Evolutionary conservation across 805 yeast genomes (phyloP).

Genomic region (Nakazawaea ishiwadae): DNA sequence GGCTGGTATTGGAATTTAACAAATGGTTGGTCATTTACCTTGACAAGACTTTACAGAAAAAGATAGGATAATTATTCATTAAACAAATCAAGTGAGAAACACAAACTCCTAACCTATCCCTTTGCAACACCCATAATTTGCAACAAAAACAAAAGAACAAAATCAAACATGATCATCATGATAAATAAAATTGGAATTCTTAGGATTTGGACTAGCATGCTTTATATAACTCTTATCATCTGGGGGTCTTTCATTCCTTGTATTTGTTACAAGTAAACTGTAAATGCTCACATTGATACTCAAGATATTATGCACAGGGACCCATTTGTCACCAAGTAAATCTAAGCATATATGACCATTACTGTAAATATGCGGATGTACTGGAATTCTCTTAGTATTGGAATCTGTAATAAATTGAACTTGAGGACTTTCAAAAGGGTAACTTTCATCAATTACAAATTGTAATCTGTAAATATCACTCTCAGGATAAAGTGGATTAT

Average conservation of each 20-base stretch:
- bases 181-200: conserved; percentile 42
- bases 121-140: background rate
- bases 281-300: conserved; percentile 54
- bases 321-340: conserved; percentile 61
- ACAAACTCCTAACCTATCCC: too few relatives aligned
- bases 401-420: conserved; percentile 41
- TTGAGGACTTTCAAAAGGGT: conserved; percentile 58
- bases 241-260: conserved; percentile 44
- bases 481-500: conserved; percentile 31
- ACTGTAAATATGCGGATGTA: conserved; percentile 71
- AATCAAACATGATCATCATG: too few relatives aligned
- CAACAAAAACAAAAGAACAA: too few relatives aligned
- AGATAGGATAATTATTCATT: too few relatives aligned
- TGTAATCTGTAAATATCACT: conserved; percentile 36
- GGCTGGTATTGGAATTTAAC: too few relatives aligned
- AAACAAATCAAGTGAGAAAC: too few relatives aligned
- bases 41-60: too few relatives aligned
- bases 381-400: conserved; percentile 37
- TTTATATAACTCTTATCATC: conserved; percentile 47
- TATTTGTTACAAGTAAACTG: conserved; percentile 55
- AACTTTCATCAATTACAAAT: conserved; percentile 36
- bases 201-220: conserved; percentile 57
- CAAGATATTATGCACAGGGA: conserved; percentile 54
- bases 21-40: too few relatives aligned
- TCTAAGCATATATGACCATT: conserved; percentile 79